Conservation (phyloP, 2,329 filamentous ascomycete species). For the Didymella lethalis region DNA sequence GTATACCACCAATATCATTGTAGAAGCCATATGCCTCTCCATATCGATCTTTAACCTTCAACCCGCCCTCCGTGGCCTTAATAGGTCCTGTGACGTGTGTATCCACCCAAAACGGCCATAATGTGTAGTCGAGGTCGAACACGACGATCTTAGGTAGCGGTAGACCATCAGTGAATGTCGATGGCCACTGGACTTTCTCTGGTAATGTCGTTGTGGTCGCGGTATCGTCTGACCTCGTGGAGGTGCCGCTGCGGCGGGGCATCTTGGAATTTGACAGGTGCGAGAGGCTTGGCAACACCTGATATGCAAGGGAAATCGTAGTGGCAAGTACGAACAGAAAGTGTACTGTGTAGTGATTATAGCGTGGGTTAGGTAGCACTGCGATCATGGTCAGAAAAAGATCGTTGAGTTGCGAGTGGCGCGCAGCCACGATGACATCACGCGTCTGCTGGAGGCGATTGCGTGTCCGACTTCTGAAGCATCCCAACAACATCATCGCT, state of each 20-base stretch:
- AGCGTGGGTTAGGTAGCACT: not conserved
- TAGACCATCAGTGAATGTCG: slow-evolving; percentile 69
- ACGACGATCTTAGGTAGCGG: slow-evolving; percentile 84
- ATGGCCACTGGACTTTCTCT: slow-evolving; percentile 52
- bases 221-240: slow-evolving; percentile 32
- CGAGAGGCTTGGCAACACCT: not conserved
- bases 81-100: slow-evolving; percentile 84
- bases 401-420: slow-evolving; percentile 6
- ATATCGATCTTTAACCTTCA: slow-evolving; percentile 61
- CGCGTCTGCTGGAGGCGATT: not conserved
- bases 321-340: not conserved
- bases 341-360: not conserved
- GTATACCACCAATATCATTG: slow-evolving; percentile 53
- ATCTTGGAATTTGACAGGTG: slow-evolving; percentile 27
- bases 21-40: slow-evolving; percentile 59
- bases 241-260: slow-evolving; percentile 39
- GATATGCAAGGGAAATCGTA: not conserved
- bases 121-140: slow-evolving; percentile 96
- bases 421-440: slow-evolving; percentile 17
- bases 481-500: no score
- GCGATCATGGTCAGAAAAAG: not conserved
- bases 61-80: slow-evolving; percentile 56
- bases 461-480: not conserved
- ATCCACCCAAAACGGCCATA: slow-evolving; percentile 99
- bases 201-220: slow-evolving; percentile 49